phyloP scores from a whole-genome alignment of 139 green algal genomes.

The Nannochloris sp. region DNA sequence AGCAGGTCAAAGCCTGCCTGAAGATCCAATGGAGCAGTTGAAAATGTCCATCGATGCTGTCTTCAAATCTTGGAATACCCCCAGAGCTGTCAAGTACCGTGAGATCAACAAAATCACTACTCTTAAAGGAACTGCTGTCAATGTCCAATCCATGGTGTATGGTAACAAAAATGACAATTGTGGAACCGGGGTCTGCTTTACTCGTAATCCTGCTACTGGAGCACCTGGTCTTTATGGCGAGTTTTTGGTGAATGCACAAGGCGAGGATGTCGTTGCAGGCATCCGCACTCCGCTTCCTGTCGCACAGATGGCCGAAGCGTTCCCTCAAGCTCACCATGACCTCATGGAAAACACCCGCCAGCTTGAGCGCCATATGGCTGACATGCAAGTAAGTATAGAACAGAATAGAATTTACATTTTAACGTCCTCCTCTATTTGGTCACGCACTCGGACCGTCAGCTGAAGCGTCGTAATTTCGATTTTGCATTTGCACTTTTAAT shows the following conservation, averaged over 20 bases:
- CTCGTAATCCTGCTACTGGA: conserved; percentile 69
- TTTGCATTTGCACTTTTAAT: neutral
- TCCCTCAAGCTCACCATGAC: conserved; percentile 69
- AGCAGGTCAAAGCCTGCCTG: conserved; percentile 46
- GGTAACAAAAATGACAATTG: conserved; percentile 69
- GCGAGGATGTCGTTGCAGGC: conserved; percentile 84
- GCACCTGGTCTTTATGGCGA: conserved; percentile 74
- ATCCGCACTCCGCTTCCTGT: conserved; percentile 81
- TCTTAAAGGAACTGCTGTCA: conserved; percentile 81
- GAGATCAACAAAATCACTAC: conserved; percentile 80
- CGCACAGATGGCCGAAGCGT: conserved; percentile 48
- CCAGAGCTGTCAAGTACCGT: conserved; percentile 79
- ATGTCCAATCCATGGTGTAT: conserved; percentile 87
- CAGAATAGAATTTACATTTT: no score
- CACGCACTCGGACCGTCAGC: no score
- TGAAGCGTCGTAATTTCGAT: neutral
- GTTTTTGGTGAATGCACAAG: conserved; percentile 83
- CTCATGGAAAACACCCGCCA: conserved; percentile 58
- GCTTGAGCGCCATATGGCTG: conserved; percentile 75
- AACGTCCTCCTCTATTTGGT: no score
- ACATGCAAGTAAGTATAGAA: conserved; percentile 68
- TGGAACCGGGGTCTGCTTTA: conserved; percentile 84
- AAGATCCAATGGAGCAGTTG: conserved; percentile 72
- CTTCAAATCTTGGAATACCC: conserved; percentile 70
- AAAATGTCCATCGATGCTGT: conserved; percentile 59